Base-by-base conservation (phyloP, 345 rosid genomes). In the Litchi chinensis region DNA sequence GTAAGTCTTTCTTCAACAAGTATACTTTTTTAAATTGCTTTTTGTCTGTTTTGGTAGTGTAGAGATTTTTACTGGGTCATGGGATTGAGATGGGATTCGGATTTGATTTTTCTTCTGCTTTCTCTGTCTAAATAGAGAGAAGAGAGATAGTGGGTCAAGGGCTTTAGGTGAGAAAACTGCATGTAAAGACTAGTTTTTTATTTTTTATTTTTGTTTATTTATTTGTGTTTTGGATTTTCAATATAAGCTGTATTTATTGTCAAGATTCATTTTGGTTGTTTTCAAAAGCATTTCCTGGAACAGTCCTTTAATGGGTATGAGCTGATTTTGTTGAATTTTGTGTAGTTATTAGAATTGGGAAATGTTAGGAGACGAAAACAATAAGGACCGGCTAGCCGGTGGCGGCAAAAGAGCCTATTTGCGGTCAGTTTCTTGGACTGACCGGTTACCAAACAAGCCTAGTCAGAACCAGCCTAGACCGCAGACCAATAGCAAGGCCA, bases 351-450 rank as follows among this genome's bases (percentile, higher is more conserved):
- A 60, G 2, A 12, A 40, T 77, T 66, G 82, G 63, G 65, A 74
- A 79, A 91, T 91, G 92, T 74, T 86, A 76, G 84, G 90, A 75
- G 82, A 81, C 59, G 85, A 84, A 59, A 16, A 16, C 46, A 63
- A 52, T 39, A 81, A 77, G 48, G 81, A 82, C 79, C 85, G 70
- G 73, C 76, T 39, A 39, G 70, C 85, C 70, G 85, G 83, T 43
- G 73, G 77, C 41, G 26, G 74, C 15, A 87, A 90, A 81, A 91
- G 79, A 73, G 76, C 77, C 48, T 91, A 88, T 85, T 44, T 88
- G 10, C 88, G 91, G 82, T 91, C 95, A 22, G 91, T 85, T 54
- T 88, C 95, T 19, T 91, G 95, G 95, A 79, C 82, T 68, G 93
- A 86, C 76, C 87, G 90, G 32, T 91, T 90, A 5, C 92, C 93